Evolutionary conservation across 2,329 filamentous ascomycete genomes (phyloP).

Genomic region (Didymella glomerata): DNA sequence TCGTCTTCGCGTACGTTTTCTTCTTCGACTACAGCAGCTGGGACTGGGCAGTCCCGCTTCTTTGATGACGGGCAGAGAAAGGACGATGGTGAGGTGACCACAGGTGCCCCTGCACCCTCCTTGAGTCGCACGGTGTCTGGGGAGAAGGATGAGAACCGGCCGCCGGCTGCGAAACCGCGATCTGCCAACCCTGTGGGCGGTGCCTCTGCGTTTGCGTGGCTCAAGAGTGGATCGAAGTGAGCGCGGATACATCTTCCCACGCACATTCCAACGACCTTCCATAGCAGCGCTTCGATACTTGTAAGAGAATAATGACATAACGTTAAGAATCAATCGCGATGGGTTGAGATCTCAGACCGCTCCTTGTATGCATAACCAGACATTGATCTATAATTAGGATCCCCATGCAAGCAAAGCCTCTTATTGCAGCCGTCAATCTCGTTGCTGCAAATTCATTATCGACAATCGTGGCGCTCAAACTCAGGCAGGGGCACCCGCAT

Average conservation of each 20-base stretch:
- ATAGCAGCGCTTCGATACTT: conserved; percentile 1
- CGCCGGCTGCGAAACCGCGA: conserved; percentile 59
- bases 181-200: conserved; percentile 85
- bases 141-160: conserved; percentile 49
- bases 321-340: background rate
- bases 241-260: conserved; percentile 1
- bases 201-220: conserved; percentile 94
- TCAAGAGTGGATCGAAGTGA: conserved; percentile 63
- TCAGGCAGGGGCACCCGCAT: background rate
- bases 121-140: conserved; percentile 43
- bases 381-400: background rate
- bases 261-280: background rate
- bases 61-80: conserved; percentile 59
- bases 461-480: background rate
- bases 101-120: conserved; percentile 23
- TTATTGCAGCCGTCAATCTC: background rate
- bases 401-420: background rate
- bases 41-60: conserved; percentile 55
- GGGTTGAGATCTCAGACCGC: background rate
- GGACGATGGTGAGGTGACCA: conserved; percentile 32
- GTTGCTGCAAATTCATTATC: background rate
- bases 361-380: no score
- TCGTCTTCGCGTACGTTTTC: conserved; percentile 62
- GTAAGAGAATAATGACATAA: conserved; percentile 1
- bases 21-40: conserved; percentile 36